Percentiles rank a stretch among this genome's conserved stretches.
Evolutionary conservation across 2,329 filamentous ascomycete species (phyloP).

Genomic region (Penicillium sp.): DNA sequence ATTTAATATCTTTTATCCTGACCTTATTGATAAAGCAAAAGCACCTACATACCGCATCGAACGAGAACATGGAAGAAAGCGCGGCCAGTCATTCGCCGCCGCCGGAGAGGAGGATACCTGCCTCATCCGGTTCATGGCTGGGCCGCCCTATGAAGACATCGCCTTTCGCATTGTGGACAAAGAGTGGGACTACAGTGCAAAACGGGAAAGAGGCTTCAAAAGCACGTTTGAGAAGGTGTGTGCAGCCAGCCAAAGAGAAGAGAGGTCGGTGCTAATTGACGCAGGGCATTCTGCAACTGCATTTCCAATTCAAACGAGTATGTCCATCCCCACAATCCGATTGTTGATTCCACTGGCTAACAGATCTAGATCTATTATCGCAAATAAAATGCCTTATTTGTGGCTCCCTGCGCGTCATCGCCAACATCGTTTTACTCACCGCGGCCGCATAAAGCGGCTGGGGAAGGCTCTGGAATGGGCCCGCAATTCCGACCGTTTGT

Average conservation of each 20-base stretch:
- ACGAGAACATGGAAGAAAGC: constrained; percentile 84
- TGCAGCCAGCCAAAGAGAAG: background rate
- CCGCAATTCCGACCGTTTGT: constrained; percentile 11
- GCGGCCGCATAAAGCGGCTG: constrained; percentile 4
- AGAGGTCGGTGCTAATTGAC: constrained; percentile 6
- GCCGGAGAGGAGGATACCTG: constrained; percentile 97
- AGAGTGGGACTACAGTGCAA: constrained; percentile 98
- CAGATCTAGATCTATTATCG: constrained; percentile 51
- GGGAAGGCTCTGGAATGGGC: constrained; percentile 13
- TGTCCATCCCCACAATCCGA: constrained; percentile 25
- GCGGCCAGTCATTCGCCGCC: constrained; percentile 89
- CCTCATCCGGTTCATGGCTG: constrained; percentile 92
- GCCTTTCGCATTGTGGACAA: constrained; percentile 97
- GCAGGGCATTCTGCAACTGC: constrained; percentile 90
- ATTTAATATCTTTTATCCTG: constrained; percentile 99
- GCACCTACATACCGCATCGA: constrained; percentile 96
- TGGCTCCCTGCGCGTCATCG: background rate
- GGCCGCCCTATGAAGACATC: constrained; percentile 94
- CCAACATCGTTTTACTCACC: background rate
- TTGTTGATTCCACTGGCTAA: constrained; percentile 12
- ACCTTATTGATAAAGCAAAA: constrained; percentile 91
- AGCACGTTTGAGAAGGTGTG: constrained; percentile 97
- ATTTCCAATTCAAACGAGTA: constrained; percentile 99
- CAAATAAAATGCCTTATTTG: constrained; percentile 42
- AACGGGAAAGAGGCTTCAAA: constrained; percentile 90